phyloP scores from a whole-genome alignment of 1,284 basidiomycete genomes.

The Austroboletus niveus region DNA sequence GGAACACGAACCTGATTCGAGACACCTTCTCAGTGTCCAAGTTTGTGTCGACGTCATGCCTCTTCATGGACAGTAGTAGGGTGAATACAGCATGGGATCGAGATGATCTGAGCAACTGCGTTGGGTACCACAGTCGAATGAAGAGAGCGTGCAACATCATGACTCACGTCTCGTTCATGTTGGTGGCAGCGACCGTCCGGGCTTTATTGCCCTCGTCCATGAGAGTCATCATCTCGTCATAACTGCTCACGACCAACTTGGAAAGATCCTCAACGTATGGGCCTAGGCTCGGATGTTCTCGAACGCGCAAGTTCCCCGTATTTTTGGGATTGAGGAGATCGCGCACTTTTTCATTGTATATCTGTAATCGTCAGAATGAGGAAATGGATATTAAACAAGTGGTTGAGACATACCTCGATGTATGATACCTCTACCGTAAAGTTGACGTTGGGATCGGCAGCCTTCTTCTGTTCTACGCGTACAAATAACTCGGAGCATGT shows the following conservation, averaged over 20 bases:
- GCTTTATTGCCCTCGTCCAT: slow-evolving; percentile 99
- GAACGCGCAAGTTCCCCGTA: slow-evolving; percentile 91
- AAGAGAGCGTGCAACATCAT: background rate
- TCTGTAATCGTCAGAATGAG: slow-evolving; percentile 43
- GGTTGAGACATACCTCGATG: slow-evolving; percentile 67
- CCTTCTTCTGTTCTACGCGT: slow-evolving; percentile 70
- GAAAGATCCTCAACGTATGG: slow-evolving; percentile 98
- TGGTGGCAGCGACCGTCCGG: slow-evolving; percentile 95
- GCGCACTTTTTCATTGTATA: slow-evolving; percentile 98
- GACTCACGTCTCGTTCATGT: slow-evolving; percentile 97
- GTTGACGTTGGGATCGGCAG: slow-evolving; percentile 65
- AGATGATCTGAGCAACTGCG: slow-evolving; percentile 61
- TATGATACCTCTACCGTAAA: slow-evolving; percentile 97
- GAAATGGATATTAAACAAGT: background rate
- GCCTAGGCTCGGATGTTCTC: slow-evolving; percentile 92
- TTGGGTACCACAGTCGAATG: background rate
- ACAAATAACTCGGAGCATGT: slow-evolving; percentile 92
- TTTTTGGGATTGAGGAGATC: slow-evolving; percentile 98
- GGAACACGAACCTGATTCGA: slow-evolving; percentile 72
- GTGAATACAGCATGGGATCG: slow-evolving; percentile 99
- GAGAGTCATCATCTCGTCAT: slow-evolving; percentile 95
- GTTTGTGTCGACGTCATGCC: slow-evolving; percentile 77
- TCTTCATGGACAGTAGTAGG: slow-evolving; percentile 88
- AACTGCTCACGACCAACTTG: slow-evolving; percentile 88
- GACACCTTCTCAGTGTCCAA: slow-evolving; percentile 96